Base-by-base conservation (phyloP, 352 stramenopile species). In the Phytophthora ohioensis region DNA sequence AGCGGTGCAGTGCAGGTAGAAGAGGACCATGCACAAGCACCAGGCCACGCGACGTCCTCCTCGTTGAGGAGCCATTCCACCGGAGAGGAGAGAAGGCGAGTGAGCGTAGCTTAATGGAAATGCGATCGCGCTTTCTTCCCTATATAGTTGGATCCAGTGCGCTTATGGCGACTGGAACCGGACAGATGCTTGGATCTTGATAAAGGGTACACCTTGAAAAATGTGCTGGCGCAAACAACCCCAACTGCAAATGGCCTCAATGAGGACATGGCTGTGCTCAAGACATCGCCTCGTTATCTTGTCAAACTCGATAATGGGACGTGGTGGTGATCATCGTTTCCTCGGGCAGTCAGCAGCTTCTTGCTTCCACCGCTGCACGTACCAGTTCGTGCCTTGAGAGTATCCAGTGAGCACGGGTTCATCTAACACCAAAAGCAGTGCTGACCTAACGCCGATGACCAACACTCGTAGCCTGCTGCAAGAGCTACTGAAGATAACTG, bases 101-200 rank as follows among this genome's bases (percentile, higher is more conserved):
- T 21, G 38, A 11, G 57, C 12, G 11, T 10, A 52, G 17, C 45
- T 52, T 13, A 34, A 57, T 30, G 15, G 32, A 15, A 15, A 30
- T 15, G 49, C 15, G 49, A 57, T 57, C 34, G 4, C 10, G 17
- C 52, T 36, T 43, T 43, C 27, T 8, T 58, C 54, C 17, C 54
- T 61, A 42, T 60, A 46, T 58, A 47, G 52, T 51, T 63, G 56
- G 42, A 13, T 48, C 42, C 41, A 63, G 56, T 57, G 45, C 21
- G 21, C 21, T 27, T 27, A 27, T 27, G 21, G 21, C n/a, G 53
- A 46, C 10, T 12, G 11, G 36, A 58, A 48, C 52, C 36, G 36
- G 52, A 58, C 36, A 7, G 34, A 45, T 27, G 35, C 15, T 36
- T 27, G 41, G 21, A 15, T 12, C 13, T 42, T 9, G 36, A 27